These are phyloP conservation scores for Botrytis tulipae DNA, from an alignment of 2,329 filamentous ascomycete species.

Conservation along the genomic window DNA sequence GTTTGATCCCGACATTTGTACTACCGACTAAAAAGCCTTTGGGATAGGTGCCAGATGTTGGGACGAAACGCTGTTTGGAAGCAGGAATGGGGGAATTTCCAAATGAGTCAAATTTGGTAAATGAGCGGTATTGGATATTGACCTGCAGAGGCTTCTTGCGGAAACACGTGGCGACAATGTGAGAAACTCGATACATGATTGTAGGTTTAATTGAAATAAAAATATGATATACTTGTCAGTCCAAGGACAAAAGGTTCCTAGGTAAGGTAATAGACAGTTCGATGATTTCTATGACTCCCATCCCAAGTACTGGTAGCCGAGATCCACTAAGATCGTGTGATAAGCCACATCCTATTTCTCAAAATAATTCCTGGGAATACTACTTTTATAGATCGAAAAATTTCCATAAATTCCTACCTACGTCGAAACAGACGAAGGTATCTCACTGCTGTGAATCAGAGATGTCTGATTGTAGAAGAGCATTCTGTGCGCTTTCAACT, in stretches of 20 bases:
- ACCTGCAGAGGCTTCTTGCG: background rate
- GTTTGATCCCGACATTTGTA: background rate
- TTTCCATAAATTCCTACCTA: background rate
- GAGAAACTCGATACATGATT: background rate
- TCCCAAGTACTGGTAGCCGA: background rate
- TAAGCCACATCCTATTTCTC: background rate
- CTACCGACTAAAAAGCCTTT: background rate
- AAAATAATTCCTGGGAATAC: background rate
- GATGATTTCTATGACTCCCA: background rate
- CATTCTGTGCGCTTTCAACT: background rate
- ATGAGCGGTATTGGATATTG: background rate
- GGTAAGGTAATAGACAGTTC: background rate
- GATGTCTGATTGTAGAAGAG: background rate
- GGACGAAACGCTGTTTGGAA: slow-evolving; percentile 83
- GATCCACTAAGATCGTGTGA: background rate
- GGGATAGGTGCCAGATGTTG: slow-evolving; percentile 61
- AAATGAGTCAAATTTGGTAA: slow-evolving; percentile 19
- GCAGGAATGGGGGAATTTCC: slow-evolving; percentile 54
- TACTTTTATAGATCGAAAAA: background rate
- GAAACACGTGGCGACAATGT: background rate
- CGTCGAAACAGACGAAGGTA: background rate
- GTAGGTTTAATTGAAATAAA: background rate
- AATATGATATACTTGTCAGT: background rate
- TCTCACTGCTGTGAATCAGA: background rate
- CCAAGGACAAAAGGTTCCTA: background rate